Conservation (phyloP, 208 protist genomes). For the Trypanosoma platydactyli region DNA sequence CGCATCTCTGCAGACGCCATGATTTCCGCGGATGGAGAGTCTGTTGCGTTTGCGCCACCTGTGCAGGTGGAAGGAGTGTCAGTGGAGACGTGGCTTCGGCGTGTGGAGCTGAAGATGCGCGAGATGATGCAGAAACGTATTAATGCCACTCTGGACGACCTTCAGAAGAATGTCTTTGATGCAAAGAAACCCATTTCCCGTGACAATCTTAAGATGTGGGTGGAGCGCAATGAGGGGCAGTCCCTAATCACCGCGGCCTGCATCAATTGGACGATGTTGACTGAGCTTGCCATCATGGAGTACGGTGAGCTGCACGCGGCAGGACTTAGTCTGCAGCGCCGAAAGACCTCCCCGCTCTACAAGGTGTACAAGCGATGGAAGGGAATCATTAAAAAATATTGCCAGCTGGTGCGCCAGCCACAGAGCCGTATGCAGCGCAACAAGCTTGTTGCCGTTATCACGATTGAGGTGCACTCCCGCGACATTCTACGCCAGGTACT, state of each 20-base stretch:
- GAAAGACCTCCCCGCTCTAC: constrained; percentile 91
- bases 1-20: constrained; percentile 83
- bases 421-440: constrained; percentile 92
- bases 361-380: constrained; percentile 95
- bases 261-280: constrained; percentile 96
- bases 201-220: constrained; percentile 88
- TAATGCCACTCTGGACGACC: constrained; percentile 70
- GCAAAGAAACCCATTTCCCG: constrained; percentile 63
- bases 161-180: constrained; percentile 86
- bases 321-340: constrained; percentile 78
- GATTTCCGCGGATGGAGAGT: constrained; percentile 91
- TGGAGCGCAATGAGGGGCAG: constrained; percentile 92
- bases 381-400: constrained; percentile 94
- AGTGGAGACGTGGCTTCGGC: constrained; percentile 94
- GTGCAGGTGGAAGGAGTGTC: constrained; percentile 89
- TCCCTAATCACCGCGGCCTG: constrained; percentile 94
- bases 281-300: constrained; percentile 89
- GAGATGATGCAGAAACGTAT: constrained; percentile 87
- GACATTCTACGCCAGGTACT: constrained; percentile 97
- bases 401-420: constrained; percentile 93
- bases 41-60: constrained; percentile 86
- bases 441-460: constrained; percentile 96
- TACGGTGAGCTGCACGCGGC: constrained; percentile 81
- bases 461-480: constrained; percentile 98
- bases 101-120: constrained; percentile 93